These are phyloP conservation scores for Nidula microcarpa DNA, from an alignment of 768 basidiomycete species.

Conservation along the genomic window DNA sequence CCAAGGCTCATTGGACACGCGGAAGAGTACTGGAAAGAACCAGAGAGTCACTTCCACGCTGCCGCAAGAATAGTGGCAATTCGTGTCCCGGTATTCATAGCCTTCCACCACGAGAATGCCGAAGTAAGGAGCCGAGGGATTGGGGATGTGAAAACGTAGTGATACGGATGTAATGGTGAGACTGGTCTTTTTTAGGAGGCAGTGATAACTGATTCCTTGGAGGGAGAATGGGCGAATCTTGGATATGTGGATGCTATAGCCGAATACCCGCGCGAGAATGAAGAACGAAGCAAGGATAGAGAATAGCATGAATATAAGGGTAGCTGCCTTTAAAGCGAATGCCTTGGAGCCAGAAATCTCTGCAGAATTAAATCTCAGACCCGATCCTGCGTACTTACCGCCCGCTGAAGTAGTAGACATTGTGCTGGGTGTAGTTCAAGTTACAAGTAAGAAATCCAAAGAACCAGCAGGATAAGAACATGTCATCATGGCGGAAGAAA, in stretches of 20 bases:
- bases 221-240: not conserved
- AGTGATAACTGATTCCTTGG: not conserved
- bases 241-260: not conserved
- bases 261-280: not conserved
- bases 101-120: conserved; percentile 19
- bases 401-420: too few relatives aligned
- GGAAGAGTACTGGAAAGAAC: conserved; percentile 34
- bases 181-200: too few relatives aligned
- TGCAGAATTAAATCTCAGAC: too few relatives aligned
- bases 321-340: too few relatives aligned
- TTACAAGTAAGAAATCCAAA: too few relatives aligned
- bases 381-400: too few relatives aligned
- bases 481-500: too few relatives aligned
- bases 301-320: too few relatives aligned
- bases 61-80: conserved; percentile 15
- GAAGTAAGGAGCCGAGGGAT: conserved; percentile 22
- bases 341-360: too few relatives aligned
- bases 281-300: not conserved
- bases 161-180: too few relatives aligned
- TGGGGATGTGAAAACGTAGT: conserved; percentile 26
- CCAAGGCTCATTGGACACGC: conserved; percentile 32
- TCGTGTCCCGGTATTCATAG: conserved; percentile 25
- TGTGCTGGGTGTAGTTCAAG: too few relatives aligned
- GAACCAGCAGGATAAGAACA: too few relatives aligned
- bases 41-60: conserved; percentile 21